Evolutionary conservation across 768 basidiomycete genomes (phyloP), one percentile per base, ranked within the genome.

Genomic region (Aureoboletus auriporus): DNA sequence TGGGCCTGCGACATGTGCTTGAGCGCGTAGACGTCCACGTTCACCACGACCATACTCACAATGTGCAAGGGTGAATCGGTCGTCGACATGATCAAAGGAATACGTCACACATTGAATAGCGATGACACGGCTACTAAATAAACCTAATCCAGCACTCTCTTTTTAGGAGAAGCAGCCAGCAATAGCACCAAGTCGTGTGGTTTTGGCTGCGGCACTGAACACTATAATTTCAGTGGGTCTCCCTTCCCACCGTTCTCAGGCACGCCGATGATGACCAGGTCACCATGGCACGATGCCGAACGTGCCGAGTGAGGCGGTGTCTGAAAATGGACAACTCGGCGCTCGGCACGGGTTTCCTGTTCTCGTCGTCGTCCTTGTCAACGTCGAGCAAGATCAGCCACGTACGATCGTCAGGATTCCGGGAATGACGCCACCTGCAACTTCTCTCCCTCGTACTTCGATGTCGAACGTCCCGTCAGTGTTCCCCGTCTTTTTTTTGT

Each of bases 1-100:
- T 92, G 86, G 17, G 89, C 89, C 88, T 91, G 63, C 20, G 16
- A n/a, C 28, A 34, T 39, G 46, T 38, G 28, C 46, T 46, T 28
- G 54, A 62, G 29, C 9, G 14, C 14, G 42, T 27, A 17, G 14
- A 36, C n/a, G 26, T 4, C 4, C 26, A n/a, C 9, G 11, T 36
- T 51, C 35, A 42, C 20, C 11, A 23, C n/a, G n/a, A n/a, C 9
- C 1, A 36, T 3, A 45, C 69, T 71, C 60, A 80, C 80, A 33
- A 72, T 64, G 58, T 79, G 77, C 70, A 82, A 71, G 23, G 79
- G 76, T 46, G 74, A 74, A 36, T 77, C 71, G 51, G 69, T 71
- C 39, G 59, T 49, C 30, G 71, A 61, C 56, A 75, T 66, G 39
- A 27, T 30, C 36, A 30, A 17, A 3, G 41, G 17, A 5, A 14